A percentile compares a stretch with the other conserved stretches of the same genome.
These are phyloP conservation scores for Russula emetica DNA, from an alignment of 768 basidiomycete species.

Conservation along the genomic window DNA sequence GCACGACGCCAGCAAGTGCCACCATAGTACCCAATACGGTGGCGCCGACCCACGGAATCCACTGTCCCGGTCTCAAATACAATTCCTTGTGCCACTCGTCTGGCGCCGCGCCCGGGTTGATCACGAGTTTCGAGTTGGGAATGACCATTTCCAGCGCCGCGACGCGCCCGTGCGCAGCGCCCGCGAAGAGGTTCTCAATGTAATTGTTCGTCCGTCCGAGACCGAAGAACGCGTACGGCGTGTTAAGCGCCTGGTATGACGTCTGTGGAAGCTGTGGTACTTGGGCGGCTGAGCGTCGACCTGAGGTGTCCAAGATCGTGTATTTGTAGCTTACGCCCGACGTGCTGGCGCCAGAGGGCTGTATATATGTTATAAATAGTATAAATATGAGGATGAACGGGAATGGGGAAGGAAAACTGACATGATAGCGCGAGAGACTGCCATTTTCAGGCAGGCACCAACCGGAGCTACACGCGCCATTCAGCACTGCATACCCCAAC, in stretches of 20 bases:
- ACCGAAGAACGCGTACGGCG: conserved; percentile 94
- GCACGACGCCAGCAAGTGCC: conserved; percentile 74
- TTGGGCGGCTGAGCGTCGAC: conserved; percentile 85
- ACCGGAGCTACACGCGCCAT: conserved; percentile 86
- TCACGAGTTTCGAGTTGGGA: conserved; percentile 96
- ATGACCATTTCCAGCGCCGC: conserved; percentile 97
- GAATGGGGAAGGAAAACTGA: conserved; percentile 36
- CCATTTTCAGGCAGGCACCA: conserved; percentile 64
- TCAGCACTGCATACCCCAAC: conserved; percentile 55
- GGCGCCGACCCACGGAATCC: conserved; percentile 97
- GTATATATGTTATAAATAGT: background rate
- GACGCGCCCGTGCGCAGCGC: conserved; percentile 79
- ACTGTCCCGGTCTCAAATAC: conserved; percentile 90
- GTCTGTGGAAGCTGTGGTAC: conserved; percentile 93
- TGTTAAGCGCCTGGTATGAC: conserved; percentile 82
- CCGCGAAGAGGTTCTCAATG: conserved; percentile 97
- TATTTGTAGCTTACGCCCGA: conserved; percentile 97
- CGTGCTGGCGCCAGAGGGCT: conserved; percentile 94
- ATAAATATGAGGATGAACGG: background rate
- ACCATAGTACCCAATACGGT: conserved; percentile 72
- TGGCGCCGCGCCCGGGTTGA: conserved; percentile 64
- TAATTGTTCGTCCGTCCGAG: conserved; percentile 98
- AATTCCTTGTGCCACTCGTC: conserved; percentile 81
- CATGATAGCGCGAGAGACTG: conserved; percentile 60
- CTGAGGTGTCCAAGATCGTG: conserved; percentile 89